Evolutionary conservation across 2,329 filamentous ascomycete genomes (phyloP), one percentile per base, ranked within the genome.

Genomic region (Pseudogymnoascus sp.): DNA sequence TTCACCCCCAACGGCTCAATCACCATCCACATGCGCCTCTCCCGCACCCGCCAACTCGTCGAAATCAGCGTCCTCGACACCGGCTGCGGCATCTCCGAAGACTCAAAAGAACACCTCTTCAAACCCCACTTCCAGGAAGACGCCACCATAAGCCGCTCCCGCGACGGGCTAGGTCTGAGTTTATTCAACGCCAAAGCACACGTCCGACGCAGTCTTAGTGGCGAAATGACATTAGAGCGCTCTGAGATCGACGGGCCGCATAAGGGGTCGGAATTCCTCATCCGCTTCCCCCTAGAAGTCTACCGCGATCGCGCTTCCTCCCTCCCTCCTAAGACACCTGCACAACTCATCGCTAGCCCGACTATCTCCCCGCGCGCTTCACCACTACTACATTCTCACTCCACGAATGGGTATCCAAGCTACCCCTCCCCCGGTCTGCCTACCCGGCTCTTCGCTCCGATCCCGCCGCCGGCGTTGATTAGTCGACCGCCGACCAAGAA

Each of bases 181-280:
- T 75, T 90, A 10, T 79, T 90, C 70, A 87, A 90, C n/a, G 87
- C 87, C 0, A 90, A 89, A 73, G 86, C 86, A 3, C 78, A 89
- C 53, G 84, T 87, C 4, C 79, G 87, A 62, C 87, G 86, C 70
- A 81, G 69, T 33, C 62, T 90, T 63, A 85, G 86, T 25, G 87
- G 87, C 14, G 87, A 90, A 72, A 75, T 90, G 18, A 80, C 82
- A 61, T 84, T 87, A 67, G 79, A 85, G 44, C 79, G 81, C 60
- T 88, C 87, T 4, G 82, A 84, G 33, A 86, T 85, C 0, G 77
- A 79, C 7, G 86, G 85, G 0, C 80, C 84, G 8, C 73, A 78
- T 33, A 82, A 80, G 69, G 87, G 87, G 10, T 84, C 85, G 0
- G 85, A 89, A 67, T 90, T 90, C 70, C 82, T 89, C 68, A 84